Base-by-base conservation (phyloP, 2,329 filamentous ascomycete species). In the Sporothrix pseudoabietina region DNA sequence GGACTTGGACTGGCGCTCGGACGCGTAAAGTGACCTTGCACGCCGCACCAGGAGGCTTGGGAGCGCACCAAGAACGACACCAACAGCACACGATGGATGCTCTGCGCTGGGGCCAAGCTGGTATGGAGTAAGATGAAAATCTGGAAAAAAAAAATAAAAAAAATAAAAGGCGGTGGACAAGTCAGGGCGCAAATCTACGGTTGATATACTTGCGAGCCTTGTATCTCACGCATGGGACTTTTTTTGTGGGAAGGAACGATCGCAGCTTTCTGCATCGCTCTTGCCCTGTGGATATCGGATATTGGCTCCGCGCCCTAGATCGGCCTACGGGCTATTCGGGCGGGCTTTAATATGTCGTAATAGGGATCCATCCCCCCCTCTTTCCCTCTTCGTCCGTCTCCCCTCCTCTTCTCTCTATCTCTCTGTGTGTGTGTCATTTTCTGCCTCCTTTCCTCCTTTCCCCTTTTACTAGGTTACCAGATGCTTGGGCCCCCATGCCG, bases 381-480 rank as follows among this genome's bases (percentile, higher is more conserved):
- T 14, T 8, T 49, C 22, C 10, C 14, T 59, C 30, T 16, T 39
- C 8, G 19, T n/a, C 32, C 14, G 8, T 12, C 8, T 26, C 26
- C 26, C 54, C 54, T 57, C n/a, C 10, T 22, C 35, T 12, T 35
- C 35, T 35, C 35, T 35, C 35, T 35, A 1, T 35, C 35, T 35
- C 35, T 35, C 35, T 26, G 26, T 26, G 26, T 26, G 26, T 26
- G 26, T 26, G 26, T 26, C 1, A 1, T 1, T 26, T 26, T 26
- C 26, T 26, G 26, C 26, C 26, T 26, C 26, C 35, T 35, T 8
- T 35, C 35, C 4, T 16, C 30, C 26, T 32, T 16, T 61, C 32
- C 41, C 55, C 55, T 5, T 57, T 63, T 61, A 47, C 35, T 63
- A 47, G 69, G 39, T 71, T 61, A 71, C 69, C 54, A 61, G 54